phyloP scores from a whole-genome alignment of 23 red algal species.

The Chondrus crispus region DNA sequence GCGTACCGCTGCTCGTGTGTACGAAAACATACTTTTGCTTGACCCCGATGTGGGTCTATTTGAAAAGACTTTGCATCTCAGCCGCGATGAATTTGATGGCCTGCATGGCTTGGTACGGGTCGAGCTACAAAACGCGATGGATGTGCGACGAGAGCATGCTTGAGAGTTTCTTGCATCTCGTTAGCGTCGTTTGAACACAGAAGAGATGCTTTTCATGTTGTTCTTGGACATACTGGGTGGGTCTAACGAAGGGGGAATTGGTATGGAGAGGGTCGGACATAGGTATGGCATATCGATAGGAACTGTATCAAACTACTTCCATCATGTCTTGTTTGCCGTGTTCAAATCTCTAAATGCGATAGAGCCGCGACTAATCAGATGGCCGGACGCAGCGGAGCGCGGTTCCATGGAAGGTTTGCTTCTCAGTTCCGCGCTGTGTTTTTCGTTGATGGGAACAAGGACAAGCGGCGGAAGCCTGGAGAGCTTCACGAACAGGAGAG shows the following conservation, averaged over 20 bases:
- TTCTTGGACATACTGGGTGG: neutral
- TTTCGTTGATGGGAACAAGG: neutral
- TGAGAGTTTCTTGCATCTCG: neutral
- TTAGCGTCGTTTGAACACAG: neutral
- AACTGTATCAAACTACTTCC: slow-evolving; percentile 26
- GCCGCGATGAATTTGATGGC: neutral
- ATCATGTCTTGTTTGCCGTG: neutral
- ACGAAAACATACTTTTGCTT: neutral
- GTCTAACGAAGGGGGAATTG: neutral
- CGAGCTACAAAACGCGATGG: neutral
- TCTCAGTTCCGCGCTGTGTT: neutral
- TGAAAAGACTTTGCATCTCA: neutral
- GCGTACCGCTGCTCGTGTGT: neutral
- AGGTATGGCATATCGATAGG: neutral
- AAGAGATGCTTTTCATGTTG: slow-evolving; percentile 26
- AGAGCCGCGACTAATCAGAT: neutral
- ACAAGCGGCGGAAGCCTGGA: neutral
- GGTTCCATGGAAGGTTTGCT: neutral
- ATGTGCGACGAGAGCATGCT: neutral
- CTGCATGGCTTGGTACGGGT: neutral
- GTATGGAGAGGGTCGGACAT: neutral
- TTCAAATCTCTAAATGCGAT: neutral
- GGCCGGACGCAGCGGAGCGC: neutral
- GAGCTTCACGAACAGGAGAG: neutral
- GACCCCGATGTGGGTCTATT: neutral